Conservation (phyloP, 2,329 filamentous ascomycete genomes). For the Ophiostoma populinum region DNA sequence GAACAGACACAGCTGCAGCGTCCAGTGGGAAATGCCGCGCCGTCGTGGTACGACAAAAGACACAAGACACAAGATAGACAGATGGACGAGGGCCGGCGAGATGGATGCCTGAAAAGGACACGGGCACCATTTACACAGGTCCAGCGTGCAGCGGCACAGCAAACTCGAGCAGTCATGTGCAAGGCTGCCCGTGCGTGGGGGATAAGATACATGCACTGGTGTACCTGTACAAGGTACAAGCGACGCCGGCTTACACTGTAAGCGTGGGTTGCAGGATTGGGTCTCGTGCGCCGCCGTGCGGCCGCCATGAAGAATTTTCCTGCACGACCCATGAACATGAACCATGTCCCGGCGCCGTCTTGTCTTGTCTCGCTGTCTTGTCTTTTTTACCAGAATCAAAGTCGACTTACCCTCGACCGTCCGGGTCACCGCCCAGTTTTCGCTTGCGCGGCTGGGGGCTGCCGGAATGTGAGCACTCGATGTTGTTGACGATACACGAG, state of each 20-base stretch:
- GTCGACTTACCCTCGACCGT: slow-evolving; percentile 43
- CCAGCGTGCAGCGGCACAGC: no score
- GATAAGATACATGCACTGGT: slow-evolving; percentile 1
- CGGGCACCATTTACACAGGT: no score
- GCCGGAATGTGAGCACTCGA: slow-evolving; percentile 62
- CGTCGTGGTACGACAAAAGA: no score
- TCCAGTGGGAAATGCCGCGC: no score
- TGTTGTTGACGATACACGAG: slow-evolving; percentile 59
- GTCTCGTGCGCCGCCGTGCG: neutral
- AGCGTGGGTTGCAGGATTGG: neutral
- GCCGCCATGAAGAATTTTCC: neutral
- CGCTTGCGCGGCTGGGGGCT: slow-evolving; percentile 66
- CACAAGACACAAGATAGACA: neutral
- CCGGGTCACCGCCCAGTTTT: slow-evolving; percentile 50
- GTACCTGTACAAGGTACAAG: neutral
- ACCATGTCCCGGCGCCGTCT: neutral
- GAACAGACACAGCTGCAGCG: neutral
- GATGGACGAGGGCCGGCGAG: slow-evolving; percentile 1
- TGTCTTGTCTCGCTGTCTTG: neutral
- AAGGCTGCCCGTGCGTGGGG: slow-evolving; percentile 10
- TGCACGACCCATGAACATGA: neutral
- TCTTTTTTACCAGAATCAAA: no score
- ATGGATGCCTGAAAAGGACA: neutral
- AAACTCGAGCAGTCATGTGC: slow-evolving; percentile 8
- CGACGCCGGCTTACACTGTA: no score